Evolutionary conservation across 1,284 basidiomycete species (phyloP).

Genomic region (Termitomyces sp.): DNA sequence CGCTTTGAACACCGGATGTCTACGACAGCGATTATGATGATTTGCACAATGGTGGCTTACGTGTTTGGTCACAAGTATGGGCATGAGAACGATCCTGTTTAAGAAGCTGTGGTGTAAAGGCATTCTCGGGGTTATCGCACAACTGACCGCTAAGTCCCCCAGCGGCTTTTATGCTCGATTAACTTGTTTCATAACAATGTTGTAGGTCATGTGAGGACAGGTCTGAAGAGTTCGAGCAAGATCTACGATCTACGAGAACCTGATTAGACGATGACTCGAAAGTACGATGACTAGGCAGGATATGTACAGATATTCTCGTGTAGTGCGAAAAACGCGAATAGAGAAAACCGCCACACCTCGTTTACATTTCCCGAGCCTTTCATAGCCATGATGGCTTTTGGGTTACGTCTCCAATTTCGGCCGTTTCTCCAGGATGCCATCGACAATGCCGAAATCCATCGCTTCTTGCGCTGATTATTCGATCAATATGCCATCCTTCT

Average conservation of each 20-base stretch:
- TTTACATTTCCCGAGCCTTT: not conserved
- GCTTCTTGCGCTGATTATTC: constrained; percentile 69
- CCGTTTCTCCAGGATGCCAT: constrained; percentile 78
- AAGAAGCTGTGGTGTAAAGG: not conserved
- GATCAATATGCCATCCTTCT: constrained; percentile 18
- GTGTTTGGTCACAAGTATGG: not conserved
- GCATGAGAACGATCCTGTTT: not conserved
- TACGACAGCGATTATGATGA: constrained; percentile 4
- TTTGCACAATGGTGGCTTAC: not conserved
- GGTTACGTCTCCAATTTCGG: constrained; percentile 30
- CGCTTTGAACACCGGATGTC: constrained; percentile 5
- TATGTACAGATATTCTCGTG: constrained; percentile 2
- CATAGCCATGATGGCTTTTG: not conserved
- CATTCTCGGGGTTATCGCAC: constrained; percentile 2
- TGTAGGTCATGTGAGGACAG: not conserved
- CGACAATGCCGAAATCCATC: constrained; percentile 85
- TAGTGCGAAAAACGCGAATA: not conserved
- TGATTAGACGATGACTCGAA: not conserved
- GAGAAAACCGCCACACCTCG: constrained; percentile 10
- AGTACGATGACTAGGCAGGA: not conserved
- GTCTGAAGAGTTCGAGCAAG: not conserved
- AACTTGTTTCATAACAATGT: not conserved
- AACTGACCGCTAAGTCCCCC: constrained; percentile 9
- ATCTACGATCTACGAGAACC: not conserved
- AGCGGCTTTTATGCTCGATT: not conserved